phyloP scores from a whole-genome alignment of 306 rosid genomes.

The Carpinus fangiana region DNA sequence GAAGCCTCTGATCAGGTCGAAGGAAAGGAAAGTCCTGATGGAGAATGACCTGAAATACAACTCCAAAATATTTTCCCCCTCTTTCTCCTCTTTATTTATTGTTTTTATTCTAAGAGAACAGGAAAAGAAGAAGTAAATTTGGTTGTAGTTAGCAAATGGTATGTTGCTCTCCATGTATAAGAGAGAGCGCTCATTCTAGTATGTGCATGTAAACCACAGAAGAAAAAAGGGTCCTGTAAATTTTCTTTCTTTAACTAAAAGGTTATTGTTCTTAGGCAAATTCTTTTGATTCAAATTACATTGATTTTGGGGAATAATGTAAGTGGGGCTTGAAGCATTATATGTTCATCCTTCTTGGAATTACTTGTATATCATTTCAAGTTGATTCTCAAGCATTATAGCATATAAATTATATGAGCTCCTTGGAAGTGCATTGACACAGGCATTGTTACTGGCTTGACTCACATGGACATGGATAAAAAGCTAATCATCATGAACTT shows the following conservation, averaged over 20 bases:
- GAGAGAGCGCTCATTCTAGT: slow-evolving; percentile 30
- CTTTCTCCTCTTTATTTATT: neutral
- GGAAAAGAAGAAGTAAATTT: slow-evolving; percentile 26
- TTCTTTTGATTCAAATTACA: slow-evolving; percentile 44
- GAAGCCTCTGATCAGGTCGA: slow-evolving; percentile 30
- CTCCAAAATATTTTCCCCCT: slow-evolving; percentile 6
- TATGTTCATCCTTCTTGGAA: slow-evolving; percentile 1
- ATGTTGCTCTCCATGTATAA: slow-evolving; percentile 19
- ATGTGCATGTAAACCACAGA: slow-evolving; percentile 45
- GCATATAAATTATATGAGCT: too few relatives aligned
- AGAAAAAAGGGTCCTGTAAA: slow-evolving; percentile 41
- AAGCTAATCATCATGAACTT: too few relatives aligned
- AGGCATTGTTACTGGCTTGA: neutral
- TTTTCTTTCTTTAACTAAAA: slow-evolving; percentile 26
- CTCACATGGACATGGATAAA: neutral
- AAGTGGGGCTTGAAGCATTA: slow-evolving; percentile 22
- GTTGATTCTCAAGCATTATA: too few relatives aligned
- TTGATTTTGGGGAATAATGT: slow-evolving; percentile 38
- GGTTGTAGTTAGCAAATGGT: slow-evolving; percentile 28
- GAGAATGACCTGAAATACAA: slow-evolving; percentile 24
- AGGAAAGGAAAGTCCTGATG: slow-evolving; percentile 36
- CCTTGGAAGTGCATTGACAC: neutral
- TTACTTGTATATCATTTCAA: neutral
- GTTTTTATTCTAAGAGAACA: neutral
- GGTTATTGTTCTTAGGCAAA: slow-evolving; percentile 38